Base-by-base conservation (phyloP, 129 eudicot genomes). In the Oenanthe sinensis region DNA sequence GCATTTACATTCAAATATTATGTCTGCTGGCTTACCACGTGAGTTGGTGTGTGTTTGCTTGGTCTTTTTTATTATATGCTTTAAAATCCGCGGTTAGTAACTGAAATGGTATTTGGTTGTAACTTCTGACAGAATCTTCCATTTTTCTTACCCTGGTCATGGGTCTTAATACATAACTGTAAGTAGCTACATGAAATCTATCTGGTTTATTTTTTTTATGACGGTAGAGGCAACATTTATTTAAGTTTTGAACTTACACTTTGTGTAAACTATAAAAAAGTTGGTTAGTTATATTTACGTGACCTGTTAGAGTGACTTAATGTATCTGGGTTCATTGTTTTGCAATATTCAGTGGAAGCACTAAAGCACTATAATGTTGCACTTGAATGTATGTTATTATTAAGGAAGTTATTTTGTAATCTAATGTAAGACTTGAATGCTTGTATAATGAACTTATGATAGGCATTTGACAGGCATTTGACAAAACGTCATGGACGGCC, bases 21-120 rank as follows among this genome's bases (percentile, higher is more conserved):
- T 89, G 76, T 79, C 88, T 16, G 94, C 91, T 70, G 94, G 94
- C 89, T 87, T 89, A 89, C 91, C 94, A 89, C 94, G 94, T 89
- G 94, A 89, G 94, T 89, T 85, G 94, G 94, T 89, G 88, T 89
- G 88, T 89, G 94, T 89, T 86, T 82, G 80, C 83, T 80, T 80
- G 82, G 87, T 84, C 82, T 80, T 81, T 60, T 77, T 68, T 81
- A 30, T 49, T 42, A 68, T 43, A 76, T 76, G 50, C 36, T 78
- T 77, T 55, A 83, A 20, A 45, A 46, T 46, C 42, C 26, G 71
- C 44, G 67, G 74, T 82, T 78, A 49, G 63, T 85, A 1, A 44
- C 46, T 68, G 49, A 20, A 44, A n/a, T 75, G 22, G 16, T 47
- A 7, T 42, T 24, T 43, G 19, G 30, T 20, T 22, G 17, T 24